Evolutionary conservation across 1,284 basidiomycete genomes (phyloP), one percentile per base, ranked within the genome.

Genomic region (Schizopora paradoxa): DNA sequence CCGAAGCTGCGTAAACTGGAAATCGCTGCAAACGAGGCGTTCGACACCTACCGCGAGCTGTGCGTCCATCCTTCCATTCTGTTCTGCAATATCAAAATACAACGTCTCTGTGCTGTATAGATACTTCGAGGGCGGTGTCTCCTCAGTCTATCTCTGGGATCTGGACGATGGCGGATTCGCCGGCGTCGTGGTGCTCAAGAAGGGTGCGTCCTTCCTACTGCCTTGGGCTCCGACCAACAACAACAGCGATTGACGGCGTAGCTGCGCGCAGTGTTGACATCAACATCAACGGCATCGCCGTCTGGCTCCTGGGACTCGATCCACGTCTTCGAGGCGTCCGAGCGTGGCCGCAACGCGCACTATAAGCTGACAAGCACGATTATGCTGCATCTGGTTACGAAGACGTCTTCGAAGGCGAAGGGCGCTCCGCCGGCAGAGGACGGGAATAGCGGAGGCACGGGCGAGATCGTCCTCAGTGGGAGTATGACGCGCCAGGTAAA

Each of bases 131-230:
- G 93, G 94, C 4, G 96, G 96, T 4, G 83, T 91, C 1, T 96
- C 93, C n/a, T 93, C 89, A 14, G 95, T 96, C 13, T 99, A 96
- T 66, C 79, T 99, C 8, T 99, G 96, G 96, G 96, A 99, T 61
- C 74, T 95, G 16, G 94, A 97, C 48, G 93, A 96, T 54, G 91
- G 91, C 18, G 86, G 84, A 29, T 99, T 98, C 66, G 96, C 96
- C 4, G 96, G 96, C 7, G 96, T 96, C 0, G 94, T 99, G 0
- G 67, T 99, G 37, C 72, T 99, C 54, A 97, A 98, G 74, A 99
- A 99, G 71, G 76, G 94, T 95, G 54, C 55, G 87, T 70, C 4
- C 8, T 3, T 13, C 10, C 31, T 19, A 5, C 18, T n/a, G 23
- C 41, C 22, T 10, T 22, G 28, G 8, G 29, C 33, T 33, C 32